These are phyloP conservation scores for Periconia macrospinosa DNA, from an alignment of 2,329 filamentous ascomycete genomes.

Conservation along the genomic window DNA sequence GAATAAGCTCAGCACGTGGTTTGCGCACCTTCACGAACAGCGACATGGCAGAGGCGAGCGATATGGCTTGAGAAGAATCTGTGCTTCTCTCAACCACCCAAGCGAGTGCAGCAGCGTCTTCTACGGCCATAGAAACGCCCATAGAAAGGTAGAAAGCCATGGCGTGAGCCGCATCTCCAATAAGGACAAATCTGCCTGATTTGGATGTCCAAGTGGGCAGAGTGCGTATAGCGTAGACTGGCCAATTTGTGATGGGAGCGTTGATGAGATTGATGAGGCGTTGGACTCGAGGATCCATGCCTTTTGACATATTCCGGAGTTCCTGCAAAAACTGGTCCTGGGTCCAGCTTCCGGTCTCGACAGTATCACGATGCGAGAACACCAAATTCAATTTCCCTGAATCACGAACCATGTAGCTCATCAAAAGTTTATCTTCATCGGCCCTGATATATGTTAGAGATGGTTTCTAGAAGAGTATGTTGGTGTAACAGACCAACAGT, in stretches of 20 bases:
- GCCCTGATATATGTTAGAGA: conserved; percentile 1
- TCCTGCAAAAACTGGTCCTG: conserved; percentile 10
- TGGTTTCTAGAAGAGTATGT: background rate
- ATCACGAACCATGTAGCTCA: conserved; percentile 19
- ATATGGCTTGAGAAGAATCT: background rate
- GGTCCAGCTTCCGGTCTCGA: conserved; percentile 14
- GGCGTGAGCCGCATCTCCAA: conserved; percentile 17
- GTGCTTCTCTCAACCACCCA: background rate
- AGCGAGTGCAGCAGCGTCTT: conserved; percentile 16
- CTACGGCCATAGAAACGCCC: conserved; percentile 21
- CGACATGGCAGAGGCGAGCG: conserved; percentile 3
- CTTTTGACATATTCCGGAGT: conserved; percentile 2
- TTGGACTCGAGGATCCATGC: conserved; percentile 10
- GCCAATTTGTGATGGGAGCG: conserved; percentile 13
- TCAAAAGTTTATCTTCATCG: conserved; percentile 10
- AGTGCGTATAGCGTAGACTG: conserved; percentile 11
- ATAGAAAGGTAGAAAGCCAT: conserved; percentile 22
- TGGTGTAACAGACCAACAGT: conserved; percentile 12
- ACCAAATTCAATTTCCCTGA: conserved; percentile 17
- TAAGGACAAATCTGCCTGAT: conserved; percentile 13
- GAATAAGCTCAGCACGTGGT: conserved; percentile 12
- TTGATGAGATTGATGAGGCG: conserved; percentile 11
- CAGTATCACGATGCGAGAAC: conserved; percentile 16
- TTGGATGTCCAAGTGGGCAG: conserved; percentile 15
- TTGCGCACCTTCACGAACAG: conserved; percentile 16